Conservation (phyloP, 768 basidiomycete genomes). For the Cantharellus anzutake region DNA sequence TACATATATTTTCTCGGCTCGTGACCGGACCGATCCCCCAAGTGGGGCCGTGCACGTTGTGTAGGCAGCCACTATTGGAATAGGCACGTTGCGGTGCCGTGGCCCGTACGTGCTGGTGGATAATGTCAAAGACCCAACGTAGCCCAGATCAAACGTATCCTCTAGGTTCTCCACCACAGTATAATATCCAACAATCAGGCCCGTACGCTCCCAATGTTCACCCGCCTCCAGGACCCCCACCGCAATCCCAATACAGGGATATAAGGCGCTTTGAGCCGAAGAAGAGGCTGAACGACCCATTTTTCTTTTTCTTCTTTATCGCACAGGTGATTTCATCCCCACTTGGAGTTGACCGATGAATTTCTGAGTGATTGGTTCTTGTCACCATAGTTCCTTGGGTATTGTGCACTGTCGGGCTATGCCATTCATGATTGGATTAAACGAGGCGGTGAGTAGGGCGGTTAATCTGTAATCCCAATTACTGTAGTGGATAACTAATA, state of each 20-base stretch:
- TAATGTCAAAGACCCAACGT: no score
- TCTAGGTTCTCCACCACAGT: no score
- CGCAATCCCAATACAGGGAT: not conserved
- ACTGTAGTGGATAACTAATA: not conserved
- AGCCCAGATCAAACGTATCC: no score
- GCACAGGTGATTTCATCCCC: constrained; percentile 29
- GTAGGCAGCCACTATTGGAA: no score
- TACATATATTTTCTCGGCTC: no score
- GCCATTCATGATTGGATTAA: constrained; percentile 42
- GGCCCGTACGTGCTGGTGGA: no score
- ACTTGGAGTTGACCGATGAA: not conserved
- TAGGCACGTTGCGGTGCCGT: no score
- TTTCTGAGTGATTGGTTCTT: not conserved
- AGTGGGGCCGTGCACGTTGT: no score
- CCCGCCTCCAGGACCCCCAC: not conserved
- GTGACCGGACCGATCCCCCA: no score
- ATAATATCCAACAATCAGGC: no score
- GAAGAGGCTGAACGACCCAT: constrained; percentile 10
- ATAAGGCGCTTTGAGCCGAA: no score
- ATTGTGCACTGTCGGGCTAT: constrained; percentile 45
- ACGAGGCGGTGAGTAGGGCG: constrained; percentile 25
- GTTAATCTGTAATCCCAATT: not conserved
- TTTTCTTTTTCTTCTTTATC: constrained; percentile 32
- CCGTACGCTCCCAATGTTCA: not conserved
- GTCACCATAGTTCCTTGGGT: constrained; percentile 37